Conservation (phyloP, 1,284 basidiomycete genomes). For the Gymnopus androsaceus region DNA sequence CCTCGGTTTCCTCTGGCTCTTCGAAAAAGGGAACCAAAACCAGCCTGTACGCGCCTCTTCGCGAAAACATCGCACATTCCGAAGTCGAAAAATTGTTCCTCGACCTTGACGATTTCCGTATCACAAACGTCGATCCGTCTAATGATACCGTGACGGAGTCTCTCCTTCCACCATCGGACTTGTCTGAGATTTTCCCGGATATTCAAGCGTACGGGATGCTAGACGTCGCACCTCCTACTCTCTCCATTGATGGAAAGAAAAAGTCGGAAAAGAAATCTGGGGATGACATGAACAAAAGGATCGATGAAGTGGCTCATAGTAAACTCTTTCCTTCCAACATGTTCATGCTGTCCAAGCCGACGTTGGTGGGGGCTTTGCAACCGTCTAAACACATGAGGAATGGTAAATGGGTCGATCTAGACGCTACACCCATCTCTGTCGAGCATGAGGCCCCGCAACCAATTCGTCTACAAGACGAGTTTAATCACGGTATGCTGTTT, state of each 20-base stretch:
- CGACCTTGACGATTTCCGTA: constrained; percentile 49
- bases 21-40: constrained; percentile 35
- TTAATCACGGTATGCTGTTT: constrained; percentile 11
- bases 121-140: constrained; percentile 38
- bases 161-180: constrained; percentile 43
- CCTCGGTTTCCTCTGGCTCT: constrained; percentile 28
- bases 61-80: constrained; percentile 61
- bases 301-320: constrained; percentile 67
- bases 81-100: constrained; percentile 62
- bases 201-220: constrained; percentile 55
- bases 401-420: constrained; percentile 59
- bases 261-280: constrained; percentile 57
- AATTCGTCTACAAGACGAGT: constrained; percentile 41
- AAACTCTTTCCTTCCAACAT: constrained; percentile 64
- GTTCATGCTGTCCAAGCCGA: constrained; percentile 71
- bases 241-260: constrained; percentile 47
- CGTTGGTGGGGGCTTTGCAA: constrained; percentile 66
- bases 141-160: constrained; percentile 37
- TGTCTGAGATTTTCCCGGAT: constrained; percentile 66
- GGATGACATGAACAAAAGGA: constrained; percentile 63
- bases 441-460: constrained; percentile 44
- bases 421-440: constrained; percentile 52
- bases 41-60: constrained; percentile 53
- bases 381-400: constrained; percentile 68
- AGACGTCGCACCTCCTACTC: constrained; percentile 41